These are phyloP conservation scores for Bolboschoenoplectus hybrid DNA, from an alignment of 202 grass and related monocot species.

Conservation along the genomic window DNA sequence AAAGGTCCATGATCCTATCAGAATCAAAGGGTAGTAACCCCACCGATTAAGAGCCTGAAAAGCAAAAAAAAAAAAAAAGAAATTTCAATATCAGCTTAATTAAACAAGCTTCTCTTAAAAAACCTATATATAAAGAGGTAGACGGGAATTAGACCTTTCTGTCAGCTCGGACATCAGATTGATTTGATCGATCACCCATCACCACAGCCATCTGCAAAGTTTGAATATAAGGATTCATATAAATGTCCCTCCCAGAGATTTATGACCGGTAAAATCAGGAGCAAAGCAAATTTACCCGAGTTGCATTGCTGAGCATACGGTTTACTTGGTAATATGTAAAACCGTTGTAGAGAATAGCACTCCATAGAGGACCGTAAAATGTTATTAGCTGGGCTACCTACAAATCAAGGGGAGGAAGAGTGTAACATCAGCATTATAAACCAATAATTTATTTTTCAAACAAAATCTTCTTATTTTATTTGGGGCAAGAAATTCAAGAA, in stretches of 20 bases:
- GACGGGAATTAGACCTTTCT: conserved; percentile 66
- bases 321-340: conserved; percentile 97
- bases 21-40: conserved; percentile 98
- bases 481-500: not conserved
- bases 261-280: conserved; percentile 36
- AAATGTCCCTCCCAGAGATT: conserved; percentile 21
- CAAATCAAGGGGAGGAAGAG: conserved; percentile 37
- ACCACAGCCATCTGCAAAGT: conserved; percentile 91
- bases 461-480: not conserved
- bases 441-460: not conserved
- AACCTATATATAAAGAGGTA: not conserved
- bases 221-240: conserved; percentile 28
- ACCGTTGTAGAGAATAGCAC: conserved; percentile 97
- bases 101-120: not conserved
- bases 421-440: conserved; percentile 40
- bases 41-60: conserved; percentile 90
- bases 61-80: not conserved
- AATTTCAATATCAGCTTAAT: not conserved
- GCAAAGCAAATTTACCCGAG: conserved; percentile 58
- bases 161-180: conserved; percentile 71
- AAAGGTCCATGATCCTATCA: conserved; percentile 94
- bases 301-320: conserved; percentile 90
- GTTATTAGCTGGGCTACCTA: conserved; percentile 89
- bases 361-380: conserved; percentile 95
- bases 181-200: conserved; percentile 77